These are phyloP conservation scores for Aspergillus sp. DNA, from an alignment of 2,329 filamentous ascomycete genomes.

Conservation along the genomic window DNA sequence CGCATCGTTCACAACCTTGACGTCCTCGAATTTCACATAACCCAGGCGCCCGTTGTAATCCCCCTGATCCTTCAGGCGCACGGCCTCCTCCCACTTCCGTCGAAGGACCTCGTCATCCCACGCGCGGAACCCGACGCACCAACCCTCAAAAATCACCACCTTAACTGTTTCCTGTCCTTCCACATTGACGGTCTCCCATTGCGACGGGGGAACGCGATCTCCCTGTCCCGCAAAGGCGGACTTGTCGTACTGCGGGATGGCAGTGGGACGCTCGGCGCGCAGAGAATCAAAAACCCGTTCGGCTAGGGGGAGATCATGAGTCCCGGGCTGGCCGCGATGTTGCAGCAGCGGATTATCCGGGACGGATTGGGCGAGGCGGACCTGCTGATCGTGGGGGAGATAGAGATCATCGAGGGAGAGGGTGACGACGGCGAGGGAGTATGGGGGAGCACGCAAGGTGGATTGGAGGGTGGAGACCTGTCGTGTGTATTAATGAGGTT, in stretches of 20 bases:
- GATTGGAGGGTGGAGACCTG: conserved; percentile 62
- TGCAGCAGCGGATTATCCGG: conserved; percentile 74
- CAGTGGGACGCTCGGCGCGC: conserved; percentile 50
- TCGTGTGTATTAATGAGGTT: neutral
- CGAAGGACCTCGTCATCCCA: conserved; percentile 56
- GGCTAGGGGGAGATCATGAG: conserved; percentile 73
- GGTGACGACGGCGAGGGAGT: conserved; percentile 65
- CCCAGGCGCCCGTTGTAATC: conserved; percentile 54
- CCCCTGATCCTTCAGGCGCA: conserved; percentile 45
- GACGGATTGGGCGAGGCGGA: conserved; percentile 62
- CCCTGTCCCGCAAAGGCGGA: conserved; percentile 72
- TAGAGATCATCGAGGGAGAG: conserved; percentile 91
- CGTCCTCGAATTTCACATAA: conserved; percentile 54
- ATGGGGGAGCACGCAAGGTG: conserved; percentile 57
- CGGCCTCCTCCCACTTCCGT: conserved; percentile 53
- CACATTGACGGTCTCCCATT: conserved; percentile 59
- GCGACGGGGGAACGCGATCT: conserved; percentile 63
- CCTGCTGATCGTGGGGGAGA: conserved; percentile 68
- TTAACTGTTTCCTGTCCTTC: conserved; percentile 41
- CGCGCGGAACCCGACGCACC: conserved; percentile 81
- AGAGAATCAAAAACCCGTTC: conserved; percentile 62
- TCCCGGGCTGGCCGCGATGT: conserved; percentile 78
- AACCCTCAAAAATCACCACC: conserved; percentile 82
- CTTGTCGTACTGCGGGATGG: conserved; percentile 81
- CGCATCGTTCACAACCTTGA: conserved; percentile 59